Evolutionary conservation across 2,329 filamentous ascomycete species (phyloP).

Genomic region (Lachnellula subtilissima): DNA sequence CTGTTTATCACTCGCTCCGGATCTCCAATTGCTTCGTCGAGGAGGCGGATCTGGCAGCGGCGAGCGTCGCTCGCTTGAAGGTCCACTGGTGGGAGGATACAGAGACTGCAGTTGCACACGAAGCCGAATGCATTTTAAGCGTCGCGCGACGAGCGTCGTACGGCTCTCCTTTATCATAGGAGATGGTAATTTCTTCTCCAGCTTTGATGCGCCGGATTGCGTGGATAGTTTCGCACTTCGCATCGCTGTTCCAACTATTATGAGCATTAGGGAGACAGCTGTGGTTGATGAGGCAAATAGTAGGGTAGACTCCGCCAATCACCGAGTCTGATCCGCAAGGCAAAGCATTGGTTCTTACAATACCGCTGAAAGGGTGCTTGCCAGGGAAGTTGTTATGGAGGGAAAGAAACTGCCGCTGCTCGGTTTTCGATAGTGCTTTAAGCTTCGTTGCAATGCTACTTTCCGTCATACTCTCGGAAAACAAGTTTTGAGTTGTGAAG

Average conservation of each 20-base stretch:
- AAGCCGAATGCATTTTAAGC: slow-evolving; percentile 34
- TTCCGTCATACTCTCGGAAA: slow-evolving; percentile 3
- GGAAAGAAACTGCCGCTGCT: slow-evolving; percentile 19
- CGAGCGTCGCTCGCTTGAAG: slow-evolving; percentile 30
- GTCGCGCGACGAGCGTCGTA: slow-evolving; percentile 4
- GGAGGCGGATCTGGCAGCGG: slow-evolving; percentile 25
- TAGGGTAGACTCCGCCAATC: slow-evolving; percentile 22
- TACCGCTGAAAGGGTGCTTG: slow-evolving; percentile 22
- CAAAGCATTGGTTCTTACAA: slow-evolving; percentile 27
- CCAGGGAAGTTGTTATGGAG: slow-evolving; percentile 27
- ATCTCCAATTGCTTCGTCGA: slow-evolving; percentile 32
- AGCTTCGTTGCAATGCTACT: slow-evolving; percentile 8
- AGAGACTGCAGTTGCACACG: slow-evolving; percentile 27
- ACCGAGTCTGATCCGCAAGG: slow-evolving; percentile 22
- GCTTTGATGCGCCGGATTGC: slow-evolving; percentile 13
- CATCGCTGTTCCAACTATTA: slow-evolving; percentile 16
- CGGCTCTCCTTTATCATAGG: slow-evolving; percentile 12
- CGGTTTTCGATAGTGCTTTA: slow-evolving; percentile 4
- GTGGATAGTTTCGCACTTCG: slow-evolving; percentile 16
- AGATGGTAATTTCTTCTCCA: slow-evolving; percentile 22
- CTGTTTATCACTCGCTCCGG: slow-evolving; percentile 19
- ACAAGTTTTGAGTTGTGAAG: slow-evolving; percentile 24
- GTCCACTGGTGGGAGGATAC: slow-evolving; percentile 20
- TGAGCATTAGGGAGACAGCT: slow-evolving; percentile 21
- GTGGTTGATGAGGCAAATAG: slow-evolving; percentile 20